Conservation (phyloP, 257 asterid genomes). For the Primulina tabacum region DNA sequence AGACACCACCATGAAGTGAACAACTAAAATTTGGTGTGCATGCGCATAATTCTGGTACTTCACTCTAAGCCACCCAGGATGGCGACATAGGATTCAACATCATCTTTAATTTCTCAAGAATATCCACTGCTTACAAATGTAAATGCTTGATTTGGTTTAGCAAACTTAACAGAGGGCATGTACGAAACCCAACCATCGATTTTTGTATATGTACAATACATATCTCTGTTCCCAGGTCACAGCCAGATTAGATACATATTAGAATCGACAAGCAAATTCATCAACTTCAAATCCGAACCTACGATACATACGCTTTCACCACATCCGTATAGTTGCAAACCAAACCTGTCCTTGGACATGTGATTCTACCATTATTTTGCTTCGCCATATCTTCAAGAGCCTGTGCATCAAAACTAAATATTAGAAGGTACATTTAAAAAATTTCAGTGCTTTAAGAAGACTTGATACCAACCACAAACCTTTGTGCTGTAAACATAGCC, state of each 20-base stretch:
- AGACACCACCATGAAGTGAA: neutral
- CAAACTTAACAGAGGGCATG: neutral
- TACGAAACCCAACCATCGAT: neutral
- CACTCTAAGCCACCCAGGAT: neutral
- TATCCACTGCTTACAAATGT: neutral
- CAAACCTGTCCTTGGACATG: constrained; percentile 82
- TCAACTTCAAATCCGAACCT: constrained; percentile 16
- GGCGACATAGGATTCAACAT: neutral
- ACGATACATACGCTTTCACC: constrained; percentile 82
- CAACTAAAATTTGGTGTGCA: neutral
- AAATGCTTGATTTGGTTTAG: neutral
- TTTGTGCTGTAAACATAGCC: constrained; percentile 97
- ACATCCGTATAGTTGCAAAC: constrained; percentile 64
- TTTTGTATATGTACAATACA: neutral
- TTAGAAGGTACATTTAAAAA: neutral
- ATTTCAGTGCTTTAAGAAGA: neutral
- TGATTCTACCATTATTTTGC: constrained; percentile 71
- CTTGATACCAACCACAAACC: constrained; percentile 41
- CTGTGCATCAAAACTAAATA: constrained; percentile 32
- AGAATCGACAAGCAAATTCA: constrained; percentile 7
- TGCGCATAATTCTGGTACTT: neutral
- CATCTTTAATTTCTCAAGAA: neutral
- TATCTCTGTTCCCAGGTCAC: neutral
- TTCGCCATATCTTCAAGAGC: constrained; percentile 92
- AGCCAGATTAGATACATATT: neutral